Conservation (phyloP, 306 rosid genomes). For the Herpetospermum pedunculosum region DNA sequence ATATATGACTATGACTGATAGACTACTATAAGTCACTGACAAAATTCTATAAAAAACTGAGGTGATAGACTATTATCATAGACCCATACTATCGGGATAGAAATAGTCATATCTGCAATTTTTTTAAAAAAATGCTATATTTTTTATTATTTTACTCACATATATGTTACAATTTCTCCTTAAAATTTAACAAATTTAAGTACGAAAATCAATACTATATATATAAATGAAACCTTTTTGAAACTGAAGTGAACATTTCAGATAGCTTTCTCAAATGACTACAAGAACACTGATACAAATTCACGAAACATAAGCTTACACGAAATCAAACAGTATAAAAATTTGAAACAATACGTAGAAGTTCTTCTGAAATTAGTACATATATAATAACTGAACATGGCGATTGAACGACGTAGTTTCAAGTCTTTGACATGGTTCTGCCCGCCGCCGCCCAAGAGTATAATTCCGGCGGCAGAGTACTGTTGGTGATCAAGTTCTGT, state of each 20-base stretch:
- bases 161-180: too few species aligned
- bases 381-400: neutral
- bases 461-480: slow-evolving; percentile 7
- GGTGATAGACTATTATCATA: too few species aligned
- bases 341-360: neutral
- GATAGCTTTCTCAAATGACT: neutral
- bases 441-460: slow-evolving; percentile 12
- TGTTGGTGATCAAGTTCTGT: slow-evolving; percentile 11
- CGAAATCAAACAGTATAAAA: neutral
- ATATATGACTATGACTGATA: too few species aligned
- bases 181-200: too few species aligned
- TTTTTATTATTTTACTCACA: too few species aligned
- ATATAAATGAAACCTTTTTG: neutral
- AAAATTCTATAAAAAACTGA: too few species aligned
- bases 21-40: too few species aligned
- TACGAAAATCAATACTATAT: neutral
- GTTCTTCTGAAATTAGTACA: neutral
- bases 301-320: neutral
- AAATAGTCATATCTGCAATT: too few species aligned
- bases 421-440: slow-evolving; percentile 12
- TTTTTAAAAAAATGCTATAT: too few species aligned
- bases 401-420: neutral
- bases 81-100: too few species aligned
- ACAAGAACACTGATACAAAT: neutral
- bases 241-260: neutral